Base-by-base conservation (phyloP, 2,329 filamentous ascomycete species). In the Fusarium sublunatum region DNA sequence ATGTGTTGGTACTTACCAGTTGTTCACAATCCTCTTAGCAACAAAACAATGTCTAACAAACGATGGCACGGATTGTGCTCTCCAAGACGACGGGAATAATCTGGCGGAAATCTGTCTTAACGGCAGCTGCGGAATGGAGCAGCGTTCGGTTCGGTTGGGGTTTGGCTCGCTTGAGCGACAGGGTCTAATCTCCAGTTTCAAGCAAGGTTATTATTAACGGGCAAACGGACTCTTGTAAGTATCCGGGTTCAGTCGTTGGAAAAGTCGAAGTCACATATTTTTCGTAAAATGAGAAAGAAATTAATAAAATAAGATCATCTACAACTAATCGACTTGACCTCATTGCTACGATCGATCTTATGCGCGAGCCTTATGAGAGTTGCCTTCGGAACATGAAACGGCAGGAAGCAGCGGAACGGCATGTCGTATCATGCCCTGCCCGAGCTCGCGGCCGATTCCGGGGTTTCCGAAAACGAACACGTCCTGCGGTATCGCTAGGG, bases 391-490 rank as follows among this genome's bases (percentile, higher is more conserved):
- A 42, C 41, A 40, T 43, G 41, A 46, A 51, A 40, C 46, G 50
- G 52, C 46, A 56, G 26, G 38, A 40, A n/a, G 24, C 44, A 15
- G 15, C 42, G 44, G 51, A 31, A 49, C 52, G 36, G 43, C 39
- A 31, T 19, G 51, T 58, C 46, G 61, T 66, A 54, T 57, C 58
- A 67, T 63, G 19, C 19, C 19, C 19, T 19, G 19, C 19, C 19
- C 19, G 53, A 65, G 45, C 48, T 58, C 15, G 34, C 50, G 54
- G 43, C 40, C 46, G 39, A 42, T 31, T 28, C 35, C 57, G 58
- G 42, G 57, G 57, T 45, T 69, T 59, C 68, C 68, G 68, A 70
- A 66, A 70, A 67, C 65, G 67, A 70, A 69, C 60, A 70, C 68
- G 57, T 53, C 46, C 22, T 49, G 19, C 19, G 19, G 19, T 19